Percentiles rank a stretch among this genome's conserved stretches.
Conservation (phyloP, 139 green algal species). For the Zygnema cylindricum region DNA sequence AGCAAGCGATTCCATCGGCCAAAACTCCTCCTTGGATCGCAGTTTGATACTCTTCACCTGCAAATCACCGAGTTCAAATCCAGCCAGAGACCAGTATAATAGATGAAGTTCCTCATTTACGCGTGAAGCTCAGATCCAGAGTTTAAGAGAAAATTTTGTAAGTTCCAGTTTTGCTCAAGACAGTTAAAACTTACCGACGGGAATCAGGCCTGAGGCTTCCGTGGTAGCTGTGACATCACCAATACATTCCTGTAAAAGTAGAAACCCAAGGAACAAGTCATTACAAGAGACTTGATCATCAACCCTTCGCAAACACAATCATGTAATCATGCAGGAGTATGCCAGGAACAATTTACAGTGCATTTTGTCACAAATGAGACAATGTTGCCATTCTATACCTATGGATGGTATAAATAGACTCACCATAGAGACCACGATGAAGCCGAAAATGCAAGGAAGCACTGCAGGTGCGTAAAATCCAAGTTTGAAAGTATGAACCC, state of each 20-base stretch:
- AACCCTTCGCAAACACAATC: too few species aligned
- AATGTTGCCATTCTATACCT: too few species aligned
- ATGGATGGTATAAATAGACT: too few species aligned
- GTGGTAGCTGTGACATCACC: slow-evolving; percentile 39
- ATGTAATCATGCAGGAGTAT: too few species aligned
- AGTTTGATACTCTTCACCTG: slow-evolving; percentile 20
- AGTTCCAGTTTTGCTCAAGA: not conserved
- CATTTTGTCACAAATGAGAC: too few species aligned
- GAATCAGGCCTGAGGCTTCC: slow-evolving; percentile 37
- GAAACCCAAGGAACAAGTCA: too few species aligned
- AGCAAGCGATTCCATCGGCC: slow-evolving; percentile 24
- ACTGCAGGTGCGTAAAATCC: slow-evolving; percentile 72
- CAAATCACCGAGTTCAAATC: not conserved
- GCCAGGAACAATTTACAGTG: too few species aligned
- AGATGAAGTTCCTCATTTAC: not conserved
- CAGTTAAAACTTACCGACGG: slow-evolving; percentile 23
- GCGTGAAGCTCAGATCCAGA: not conserved
- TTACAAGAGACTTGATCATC: too few species aligned
- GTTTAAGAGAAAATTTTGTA: slow-evolving; percentile 4
- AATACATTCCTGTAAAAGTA: slow-evolving; percentile 31
- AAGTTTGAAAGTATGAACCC: slow-evolving; percentile 75
- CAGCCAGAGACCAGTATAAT: not conserved
- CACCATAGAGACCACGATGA: slow-evolving; percentile 69
- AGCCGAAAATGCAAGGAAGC: slow-evolving; percentile 69
- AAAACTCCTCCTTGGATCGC: slow-evolving; percentile 20